phyloP scores from a whole-genome alignment of 192 early-diverging fungal genomes.

The Coemansia sp. region DNA sequence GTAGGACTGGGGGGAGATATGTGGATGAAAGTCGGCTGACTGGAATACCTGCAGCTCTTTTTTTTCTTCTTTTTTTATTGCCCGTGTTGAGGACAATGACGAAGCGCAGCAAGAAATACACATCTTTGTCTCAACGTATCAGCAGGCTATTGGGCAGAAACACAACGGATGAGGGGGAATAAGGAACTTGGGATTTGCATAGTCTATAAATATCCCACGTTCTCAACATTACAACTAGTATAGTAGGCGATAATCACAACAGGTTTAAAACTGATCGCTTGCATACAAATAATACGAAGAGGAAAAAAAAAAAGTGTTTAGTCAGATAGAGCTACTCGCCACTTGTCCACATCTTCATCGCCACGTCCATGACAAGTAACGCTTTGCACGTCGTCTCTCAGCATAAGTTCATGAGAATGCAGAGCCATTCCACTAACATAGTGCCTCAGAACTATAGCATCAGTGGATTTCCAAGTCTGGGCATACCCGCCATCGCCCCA shows the following conservation, averaged over 20 bases:
- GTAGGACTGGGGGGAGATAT: slow-evolving; percentile 1
- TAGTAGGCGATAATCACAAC: slow-evolving; percentile 34
- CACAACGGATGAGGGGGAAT: neutral
- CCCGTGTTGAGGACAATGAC: neutral
- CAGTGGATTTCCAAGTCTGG: slow-evolving; percentile 54
- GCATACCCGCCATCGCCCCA: slow-evolving; percentile 52
- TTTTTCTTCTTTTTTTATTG: neutral
- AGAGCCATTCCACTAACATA: slow-evolving; percentile 57
- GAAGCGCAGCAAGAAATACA: neutral
- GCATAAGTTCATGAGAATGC: slow-evolving; percentile 46
- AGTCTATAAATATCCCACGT: neutral
- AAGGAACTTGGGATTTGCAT: neutral
- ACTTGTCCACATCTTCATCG: slow-evolving; percentile 61
- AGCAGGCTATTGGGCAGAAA: neutral
- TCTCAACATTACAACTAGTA: neutral
- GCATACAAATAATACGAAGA: slow-evolving; percentile 12
- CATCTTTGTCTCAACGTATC: slow-evolving; percentile 1
- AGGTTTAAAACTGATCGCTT: slow-evolving; percentile 43
- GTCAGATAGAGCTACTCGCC: slow-evolving; percentile 32
- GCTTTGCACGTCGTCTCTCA: slow-evolving; percentile 51
- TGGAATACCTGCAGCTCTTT: neutral
- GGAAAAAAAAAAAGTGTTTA: slow-evolving; percentile 5
- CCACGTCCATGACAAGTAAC: slow-evolving; percentile 58
- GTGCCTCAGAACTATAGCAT: slow-evolving; percentile 56
- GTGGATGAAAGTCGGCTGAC: neutral